These are phyloP conservation scores for Xylaria polymorpha DNA, from an alignment of 2,329 filamentous ascomycete genomes.

Conservation along the genomic window DNA sequence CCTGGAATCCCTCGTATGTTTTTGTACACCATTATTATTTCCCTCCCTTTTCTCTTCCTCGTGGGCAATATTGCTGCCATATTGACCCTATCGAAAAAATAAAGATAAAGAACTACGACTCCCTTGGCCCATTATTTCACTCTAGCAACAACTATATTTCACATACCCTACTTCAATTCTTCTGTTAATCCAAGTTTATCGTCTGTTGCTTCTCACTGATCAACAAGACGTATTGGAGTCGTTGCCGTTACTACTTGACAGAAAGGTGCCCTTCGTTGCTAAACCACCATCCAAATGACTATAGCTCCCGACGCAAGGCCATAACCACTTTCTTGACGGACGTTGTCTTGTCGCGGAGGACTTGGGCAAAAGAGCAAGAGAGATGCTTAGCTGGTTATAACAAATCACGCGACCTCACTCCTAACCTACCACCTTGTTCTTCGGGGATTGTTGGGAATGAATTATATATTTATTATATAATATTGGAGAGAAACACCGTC, in stretches of 20 bases:
- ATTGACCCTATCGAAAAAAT: not conserved
- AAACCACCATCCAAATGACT: not conserved
- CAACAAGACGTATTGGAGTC: constrained; percentile 6
- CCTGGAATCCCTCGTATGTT: constrained; percentile 42
- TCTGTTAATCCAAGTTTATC: constrained; percentile 11
- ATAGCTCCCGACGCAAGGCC: not conserved
- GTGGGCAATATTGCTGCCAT: not conserved
- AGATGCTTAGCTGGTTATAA: constrained; percentile 32
- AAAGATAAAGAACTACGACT: constrained; percentile 2
- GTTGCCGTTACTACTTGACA: not conserved
- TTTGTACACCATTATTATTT: constrained; percentile 31
- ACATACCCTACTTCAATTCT: not conserved
- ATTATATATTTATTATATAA: constrained; percentile 5
- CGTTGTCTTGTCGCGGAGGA: not conserved
- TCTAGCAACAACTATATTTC: not conserved
- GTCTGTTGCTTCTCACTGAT: not conserved
- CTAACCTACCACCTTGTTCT: constrained; percentile 7
- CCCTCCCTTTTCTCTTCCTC: constrained; percentile 23
- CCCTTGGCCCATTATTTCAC: not conserved
- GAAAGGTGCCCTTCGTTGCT: not conserved
- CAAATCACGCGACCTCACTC: constrained; percentile 7
- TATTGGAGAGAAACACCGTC: constrained; percentile 3
- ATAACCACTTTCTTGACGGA: not conserved
- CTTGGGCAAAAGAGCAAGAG: constrained; percentile 13
- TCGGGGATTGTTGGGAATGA: constrained; percentile 15